Conservation (phyloP, 2,329 filamentous ascomycete genomes). For the Cladorrhinum sp. region DNA sequence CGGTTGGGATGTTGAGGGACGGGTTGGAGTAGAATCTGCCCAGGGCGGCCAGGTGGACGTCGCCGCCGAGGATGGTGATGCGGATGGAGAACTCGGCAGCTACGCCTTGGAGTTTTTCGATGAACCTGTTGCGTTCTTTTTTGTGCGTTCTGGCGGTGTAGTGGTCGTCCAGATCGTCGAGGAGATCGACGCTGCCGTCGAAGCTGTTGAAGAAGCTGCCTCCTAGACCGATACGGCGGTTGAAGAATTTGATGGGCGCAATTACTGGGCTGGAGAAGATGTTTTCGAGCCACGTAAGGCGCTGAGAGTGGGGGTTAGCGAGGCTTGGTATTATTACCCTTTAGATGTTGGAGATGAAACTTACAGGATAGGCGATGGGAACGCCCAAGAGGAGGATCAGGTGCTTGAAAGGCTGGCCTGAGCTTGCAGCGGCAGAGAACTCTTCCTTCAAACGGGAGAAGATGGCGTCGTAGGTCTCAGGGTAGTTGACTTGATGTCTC, state of each 20-base stretch:
- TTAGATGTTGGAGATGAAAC: slow-evolving; percentile 25
- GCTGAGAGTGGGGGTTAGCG: slow-evolving; percentile 42
- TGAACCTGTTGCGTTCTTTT: slow-evolving; percentile 72
- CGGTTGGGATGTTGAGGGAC: slow-evolving; percentile 69
- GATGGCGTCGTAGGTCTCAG: slow-evolving; percentile 81
- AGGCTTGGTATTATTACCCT: too few relatives aligned
- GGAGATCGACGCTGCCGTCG: slow-evolving; percentile 86
- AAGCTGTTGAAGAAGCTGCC: slow-evolving; percentile 91
- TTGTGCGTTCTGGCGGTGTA: slow-evolving; percentile 94
- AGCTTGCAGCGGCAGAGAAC: slow-evolving; percentile 62
- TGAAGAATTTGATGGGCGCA: slow-evolving; percentile 82
- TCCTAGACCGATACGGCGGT: slow-evolving; percentile 82
- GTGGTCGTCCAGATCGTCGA: slow-evolving; percentile 93
- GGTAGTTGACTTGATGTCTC: slow-evolving; percentile 90
- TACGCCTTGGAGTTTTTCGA: slow-evolving; percentile 78
- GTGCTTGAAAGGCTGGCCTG: slow-evolving; percentile 78
- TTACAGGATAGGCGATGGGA: slow-evolving; percentile 76
- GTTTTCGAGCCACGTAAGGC: slow-evolving; percentile 95
- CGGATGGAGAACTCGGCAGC: slow-evolving; percentile 84
- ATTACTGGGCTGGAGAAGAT: slow-evolving; percentile 83
- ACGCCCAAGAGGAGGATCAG: slow-evolving; percentile 85
- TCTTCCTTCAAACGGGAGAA: slow-evolving; percentile 72
- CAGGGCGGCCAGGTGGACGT: slow-evolving; percentile 87
- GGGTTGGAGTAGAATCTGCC: slow-evolving; percentile 95
- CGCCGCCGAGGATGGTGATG: slow-evolving; percentile 87